Evolutionary conservation across 176 grass and related monocot genomes (phyloP), one percentile per base, ranked within the genome.

Genomic region (Aegilops longissima): DNA sequence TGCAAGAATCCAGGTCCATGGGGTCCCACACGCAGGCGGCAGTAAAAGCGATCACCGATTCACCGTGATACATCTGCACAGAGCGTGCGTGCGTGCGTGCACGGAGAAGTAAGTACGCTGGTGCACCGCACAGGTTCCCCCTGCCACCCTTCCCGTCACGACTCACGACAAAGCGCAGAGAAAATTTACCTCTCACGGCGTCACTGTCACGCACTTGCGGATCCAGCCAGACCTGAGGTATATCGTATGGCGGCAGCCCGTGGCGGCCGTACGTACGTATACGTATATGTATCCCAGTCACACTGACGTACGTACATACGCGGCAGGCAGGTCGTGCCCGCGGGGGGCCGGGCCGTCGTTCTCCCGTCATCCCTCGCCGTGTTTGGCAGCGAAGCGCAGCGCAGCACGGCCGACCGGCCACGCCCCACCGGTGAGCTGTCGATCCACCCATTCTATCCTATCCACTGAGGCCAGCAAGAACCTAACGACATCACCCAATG

Each of bases 1-100:
- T 5, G 20, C 45, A 35, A 56, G 64, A 36, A 16, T 6, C 36
- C 11, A 9, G 35, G 11, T 1, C 9, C 30, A 45, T 27, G 36
- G 70, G 72, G 73, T 20, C 73, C 72, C 72, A 18, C 1, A 3
- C 36, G 39, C 17, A 84, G 54, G 9, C 4, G 35, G 85, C 13
- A 76, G 61, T 82, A 69, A 88, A 69, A 69, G 79, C 82, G 18
- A 59, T 77, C 71, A 87, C 71, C 58, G 45, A 14, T 87, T 88
- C 61, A 34, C 35, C 56, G 72, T 47, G 62, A 69, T n/a, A 25
- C 40, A 42, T 42, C 40, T 42, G 54, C 72, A 63, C 67, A 62
- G 66, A 35, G 51, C 20, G 68, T 34, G 20, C 12, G 70, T 18
- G 52, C 12, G 70, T 20, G 56, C 12, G 44, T 4, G 72, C 73